A percentile compares a stretch with the other conserved stretches of the same genome.
Conservation (phyloP, 2,329 filamentous ascomycete genomes). For the Lachnellula subtilissima region DNA sequence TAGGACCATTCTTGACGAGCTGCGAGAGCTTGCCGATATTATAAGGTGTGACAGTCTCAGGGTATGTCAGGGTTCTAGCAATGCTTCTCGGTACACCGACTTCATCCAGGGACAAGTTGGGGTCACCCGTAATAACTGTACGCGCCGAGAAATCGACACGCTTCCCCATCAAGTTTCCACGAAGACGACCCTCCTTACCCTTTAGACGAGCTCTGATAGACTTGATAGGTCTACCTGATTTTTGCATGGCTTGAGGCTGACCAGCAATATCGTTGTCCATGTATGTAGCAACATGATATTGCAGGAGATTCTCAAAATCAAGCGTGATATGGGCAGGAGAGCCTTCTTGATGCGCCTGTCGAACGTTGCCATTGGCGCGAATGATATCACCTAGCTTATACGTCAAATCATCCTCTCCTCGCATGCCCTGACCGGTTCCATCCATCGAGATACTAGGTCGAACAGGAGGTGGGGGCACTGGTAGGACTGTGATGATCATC, state of each 20-base stretch:
- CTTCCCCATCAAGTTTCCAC: constrained; percentile 94
- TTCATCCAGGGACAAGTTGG: constrained; percentile 87
- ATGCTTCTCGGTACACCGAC: constrained; percentile 90
- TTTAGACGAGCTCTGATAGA: constrained; percentile 91
- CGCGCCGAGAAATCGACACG: constrained; percentile 97
- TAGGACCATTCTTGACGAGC: constrained; percentile 70
- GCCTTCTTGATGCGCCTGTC: constrained; percentile 84
- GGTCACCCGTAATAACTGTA: constrained; percentile 96
- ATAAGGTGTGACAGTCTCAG: constrained; percentile 77
- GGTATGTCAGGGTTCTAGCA: constrained; percentile 95
- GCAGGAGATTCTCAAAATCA: constrained; percentile 89
- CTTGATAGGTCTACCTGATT: constrained; percentile 92
- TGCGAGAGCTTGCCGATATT: constrained; percentile 78
- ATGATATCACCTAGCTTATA: constrained; percentile 99
- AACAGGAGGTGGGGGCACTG: constrained; percentile 91
- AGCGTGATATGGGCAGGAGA: constrained; percentile 85
- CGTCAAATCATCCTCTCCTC: constrained; percentile 97
- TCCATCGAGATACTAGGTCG: constrained; percentile 97
- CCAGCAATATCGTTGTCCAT: constrained; percentile 96
- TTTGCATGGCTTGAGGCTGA: constrained; percentile 78
- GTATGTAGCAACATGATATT: constrained; percentile 93
- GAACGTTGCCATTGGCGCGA: constrained; percentile 91
- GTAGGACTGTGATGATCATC: constrained; percentile 95
- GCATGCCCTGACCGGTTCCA: constrained; percentile 83
- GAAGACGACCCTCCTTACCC: constrained; percentile 94